These are phyloP conservation scores for Boletus mariae DNA, from an alignment of 1,284 basidiomycete genomes.

Conservation along the genomic window DNA sequence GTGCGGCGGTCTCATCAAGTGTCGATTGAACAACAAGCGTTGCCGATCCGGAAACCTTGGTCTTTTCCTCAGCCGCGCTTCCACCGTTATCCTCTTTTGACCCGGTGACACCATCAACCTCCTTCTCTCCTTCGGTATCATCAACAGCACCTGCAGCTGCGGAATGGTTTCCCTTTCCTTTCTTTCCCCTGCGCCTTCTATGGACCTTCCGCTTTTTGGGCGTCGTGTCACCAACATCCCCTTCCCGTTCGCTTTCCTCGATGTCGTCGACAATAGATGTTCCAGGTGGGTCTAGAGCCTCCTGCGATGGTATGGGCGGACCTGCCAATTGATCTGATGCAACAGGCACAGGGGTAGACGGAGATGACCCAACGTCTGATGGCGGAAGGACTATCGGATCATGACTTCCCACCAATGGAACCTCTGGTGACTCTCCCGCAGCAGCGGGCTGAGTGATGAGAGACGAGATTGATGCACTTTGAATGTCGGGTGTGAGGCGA, in stretches of 20 bases:
- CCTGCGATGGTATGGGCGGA: conserved; percentile 4
- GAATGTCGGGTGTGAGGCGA: neutral
- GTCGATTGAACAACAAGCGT: conserved; percentile 26
- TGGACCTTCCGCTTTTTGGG: conserved; percentile 43
- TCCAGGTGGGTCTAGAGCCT: conserved; percentile 9
- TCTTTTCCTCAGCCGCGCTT: conserved; percentile 10
- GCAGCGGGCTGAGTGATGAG: neutral
- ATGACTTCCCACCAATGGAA: neutral
- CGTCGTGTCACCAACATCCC: conserved; percentile 39
- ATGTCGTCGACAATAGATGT: conserved; percentile 29
- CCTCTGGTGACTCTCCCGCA: neutral
- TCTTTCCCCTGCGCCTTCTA: conserved; percentile 45
- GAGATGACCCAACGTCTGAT: neutral
- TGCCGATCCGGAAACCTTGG: conserved; percentile 6
- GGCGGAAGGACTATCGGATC: neutral
- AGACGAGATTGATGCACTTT: conserved; percentile 2
- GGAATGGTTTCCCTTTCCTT: conserved; percentile 39
- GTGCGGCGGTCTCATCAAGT: conserved; percentile 11
- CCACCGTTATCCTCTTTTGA: conserved; percentile 10
- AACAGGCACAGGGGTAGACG: neutral
- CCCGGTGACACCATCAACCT: conserved; percentile 12
- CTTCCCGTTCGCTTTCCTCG: conserved; percentile 63
- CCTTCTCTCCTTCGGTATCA: conserved; percentile 28
- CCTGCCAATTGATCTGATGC: conserved; percentile 7
- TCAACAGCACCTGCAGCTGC: conserved; percentile 32